phyloP scores from a whole-genome alignment of 2,329 filamentous ascomycete species.

The Aspergillus vadensis region DNA sequence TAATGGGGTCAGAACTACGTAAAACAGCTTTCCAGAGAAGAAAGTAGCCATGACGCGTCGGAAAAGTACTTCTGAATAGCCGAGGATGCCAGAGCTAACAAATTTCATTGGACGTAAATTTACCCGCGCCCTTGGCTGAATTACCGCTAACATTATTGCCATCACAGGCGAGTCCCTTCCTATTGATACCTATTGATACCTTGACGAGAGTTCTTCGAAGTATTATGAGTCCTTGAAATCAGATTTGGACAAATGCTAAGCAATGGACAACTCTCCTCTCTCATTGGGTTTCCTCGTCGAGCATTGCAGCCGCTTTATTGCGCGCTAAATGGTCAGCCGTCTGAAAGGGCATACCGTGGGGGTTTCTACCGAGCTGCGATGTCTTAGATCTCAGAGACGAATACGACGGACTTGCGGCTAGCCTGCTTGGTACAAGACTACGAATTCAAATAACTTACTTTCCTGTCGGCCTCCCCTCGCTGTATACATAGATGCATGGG shows the following conservation, averaged over 20 bases:
- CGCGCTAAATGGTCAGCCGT: neutral
- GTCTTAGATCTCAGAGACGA: neutral
- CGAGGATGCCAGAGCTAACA: slow-evolving; percentile 2
- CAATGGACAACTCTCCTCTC: neutral
- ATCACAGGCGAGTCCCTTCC: neutral
- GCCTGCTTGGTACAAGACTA: neutral
- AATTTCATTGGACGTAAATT: neutral
- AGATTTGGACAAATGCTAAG: neutral
- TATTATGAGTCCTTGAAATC: neutral
- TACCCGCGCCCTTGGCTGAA: neutral
- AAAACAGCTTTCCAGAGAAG: neutral
- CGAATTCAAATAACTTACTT: too few species aligned
- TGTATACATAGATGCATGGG: neutral
- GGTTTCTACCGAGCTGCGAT: neutral
- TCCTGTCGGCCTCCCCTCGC: neutral
- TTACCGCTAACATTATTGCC: neutral
- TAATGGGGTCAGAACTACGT: neutral
- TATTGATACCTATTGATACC: neutral
- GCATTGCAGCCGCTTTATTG: neutral
- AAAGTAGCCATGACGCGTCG: neutral
- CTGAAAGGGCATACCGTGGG: neutral
- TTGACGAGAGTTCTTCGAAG: neutral
- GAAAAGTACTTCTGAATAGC: neutral
- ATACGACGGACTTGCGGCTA: neutral
- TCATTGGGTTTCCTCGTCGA: neutral